phyloP scores from a whole-genome alignment of 352 stramenopile genomes.

The Globisporangium solare region DNA sequence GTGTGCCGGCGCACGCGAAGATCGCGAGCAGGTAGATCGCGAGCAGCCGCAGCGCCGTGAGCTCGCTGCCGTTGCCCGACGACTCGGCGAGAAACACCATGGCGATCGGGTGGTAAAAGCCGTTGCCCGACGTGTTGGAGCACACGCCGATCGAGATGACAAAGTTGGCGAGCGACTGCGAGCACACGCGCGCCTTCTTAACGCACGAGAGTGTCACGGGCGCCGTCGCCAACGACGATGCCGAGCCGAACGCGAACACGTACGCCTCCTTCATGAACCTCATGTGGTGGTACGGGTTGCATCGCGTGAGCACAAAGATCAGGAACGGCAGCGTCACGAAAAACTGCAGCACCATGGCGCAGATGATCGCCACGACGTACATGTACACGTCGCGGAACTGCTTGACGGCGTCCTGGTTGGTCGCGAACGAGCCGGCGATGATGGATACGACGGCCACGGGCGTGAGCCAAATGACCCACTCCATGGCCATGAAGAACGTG shows the following conservation, averaged over 20 bases:
- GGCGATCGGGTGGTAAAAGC: slow-evolving; percentile 59
- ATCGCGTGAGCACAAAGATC: slow-evolving; percentile 59
- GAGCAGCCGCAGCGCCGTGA: slow-evolving; percentile 40
- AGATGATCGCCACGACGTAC: slow-evolving; percentile 41
- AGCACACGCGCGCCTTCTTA: slow-evolving; percentile 55
- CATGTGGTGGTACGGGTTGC: slow-evolving; percentile 73
- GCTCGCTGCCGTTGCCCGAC: slow-evolving; percentile 43
- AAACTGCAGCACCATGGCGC: slow-evolving; percentile 32
- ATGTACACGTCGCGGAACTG: slow-evolving; percentile 48
- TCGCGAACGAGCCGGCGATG: slow-evolving; percentile 52
- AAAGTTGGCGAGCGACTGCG: slow-evolving; percentile 70
- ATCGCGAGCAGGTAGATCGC: slow-evolving; percentile 52
- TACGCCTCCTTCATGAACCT: slow-evolving; percentile 57
- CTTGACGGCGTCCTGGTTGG: slow-evolving; percentile 33
- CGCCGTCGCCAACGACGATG: slow-evolving; percentile 63
- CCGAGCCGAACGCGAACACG: slow-evolving; percentile 56
- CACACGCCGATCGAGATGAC: slow-evolving; percentile 65
- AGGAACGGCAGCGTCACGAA: slow-evolving; percentile 54
- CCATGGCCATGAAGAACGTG: slow-evolving; percentile 63
- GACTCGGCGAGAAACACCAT: slow-evolving; percentile 62
- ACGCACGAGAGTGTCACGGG: slow-evolving; percentile 62
- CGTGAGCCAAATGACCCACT: slow-evolving; percentile 69
- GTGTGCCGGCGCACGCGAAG: slow-evolving; percentile 44
- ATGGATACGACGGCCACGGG: slow-evolving; percentile 62
- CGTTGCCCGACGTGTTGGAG: slow-evolving; percentile 50